These are phyloP conservation scores for Eimeria sp. DNA, from an alignment of 169 alveolate genomes.

Conservation along the genomic window DNA sequence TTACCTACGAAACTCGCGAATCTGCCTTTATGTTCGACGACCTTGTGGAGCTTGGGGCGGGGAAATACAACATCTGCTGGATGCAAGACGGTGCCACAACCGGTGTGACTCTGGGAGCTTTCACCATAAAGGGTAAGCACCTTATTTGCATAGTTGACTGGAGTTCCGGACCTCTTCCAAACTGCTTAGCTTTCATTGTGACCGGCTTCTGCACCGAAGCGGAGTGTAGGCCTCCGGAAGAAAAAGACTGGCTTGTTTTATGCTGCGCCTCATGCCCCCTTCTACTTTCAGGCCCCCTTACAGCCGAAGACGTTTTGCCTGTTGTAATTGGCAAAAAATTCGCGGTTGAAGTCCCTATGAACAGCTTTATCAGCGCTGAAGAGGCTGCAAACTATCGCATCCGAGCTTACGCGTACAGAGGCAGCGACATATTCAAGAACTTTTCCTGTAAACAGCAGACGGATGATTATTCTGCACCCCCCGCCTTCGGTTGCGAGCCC, in stretches of 20 bases:
- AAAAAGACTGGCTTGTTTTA: neutral
- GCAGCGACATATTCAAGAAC: neutral
- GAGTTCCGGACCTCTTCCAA: neutral
- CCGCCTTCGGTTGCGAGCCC: conserved; percentile 1
- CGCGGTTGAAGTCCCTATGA: conserved; percentile 5
- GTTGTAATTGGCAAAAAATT: conserved; percentile 41
- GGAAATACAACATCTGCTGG: conserved; percentile 27
- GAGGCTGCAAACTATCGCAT: conserved; percentile 48
- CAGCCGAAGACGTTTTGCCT: neutral
- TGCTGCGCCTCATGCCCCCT: neutral
- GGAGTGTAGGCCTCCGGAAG: neutral
- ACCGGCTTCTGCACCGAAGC: neutral
- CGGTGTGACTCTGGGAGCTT: conserved; percentile 32
- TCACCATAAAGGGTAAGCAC: conserved; percentile 30
- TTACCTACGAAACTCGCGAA: conserved; percentile 25
- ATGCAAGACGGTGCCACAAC: conserved; percentile 9
- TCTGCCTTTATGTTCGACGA: conserved; percentile 51
- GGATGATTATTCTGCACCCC: neutral
- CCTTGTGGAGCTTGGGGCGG: conserved; percentile 33
- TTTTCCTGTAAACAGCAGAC: conserved; percentile 42
- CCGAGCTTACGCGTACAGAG: conserved; percentile 46
- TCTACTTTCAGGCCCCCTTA: conserved; percentile 47
- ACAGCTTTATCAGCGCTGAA: neutral
- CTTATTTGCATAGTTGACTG: neutral
- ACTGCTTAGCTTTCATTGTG: neutral